Base-by-base conservation (phyloP, 2,329 filamentous ascomycete species). In the Daldinia eschscholtzii region DNA sequence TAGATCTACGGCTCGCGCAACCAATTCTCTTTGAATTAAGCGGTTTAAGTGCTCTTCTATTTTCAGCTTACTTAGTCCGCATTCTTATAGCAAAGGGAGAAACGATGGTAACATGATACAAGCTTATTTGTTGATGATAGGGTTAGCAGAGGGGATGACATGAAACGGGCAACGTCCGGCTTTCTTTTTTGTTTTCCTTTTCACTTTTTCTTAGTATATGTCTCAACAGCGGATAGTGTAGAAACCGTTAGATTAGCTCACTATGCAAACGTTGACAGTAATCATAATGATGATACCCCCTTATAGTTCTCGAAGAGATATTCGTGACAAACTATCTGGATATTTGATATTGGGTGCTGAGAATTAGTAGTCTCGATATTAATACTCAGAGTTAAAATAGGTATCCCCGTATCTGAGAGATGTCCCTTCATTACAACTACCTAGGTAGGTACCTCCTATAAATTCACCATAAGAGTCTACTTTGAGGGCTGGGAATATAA, bases 81-180 rank as follows among this genome's bases (percentile, higher is more conserved):
- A 18, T 52, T 15, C 26, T 30, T 13, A 26, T 5, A 30, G 2
- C 3, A 33, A 2, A 33, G 15, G 26, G 46, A 33, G 26, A 52
- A 52, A 52, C 9, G 46, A 52, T 26, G 15, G 46, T 6, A 52
- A 52, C 15, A 33, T 52, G 46, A 52, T 33, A 18, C 7, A 52
- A 15, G 46, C 28, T 52, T n/a, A 33, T 52, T 33, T 52, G 46
- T 6, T 52, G 3, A 52, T 52, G 46, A 52, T 33, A 33, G 15
- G 26, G 30, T n/a, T 33, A n/a, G 46, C 26, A 33, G 30, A 33
- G 46, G 26, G 26, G 26, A 52, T 18, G 46, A 18, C 5, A 15
- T 33, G 26, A 18, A 52, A 52, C 46, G 46, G 46, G 33, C 26
- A 52, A 26, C 26, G 46, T 33, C 46, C 46, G 26, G 6, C 15